These are phyloP conservation scores for Setaria viridis DNA, from an alignment of 202 grass and related monocot species.

Conservation along the genomic window DNA sequence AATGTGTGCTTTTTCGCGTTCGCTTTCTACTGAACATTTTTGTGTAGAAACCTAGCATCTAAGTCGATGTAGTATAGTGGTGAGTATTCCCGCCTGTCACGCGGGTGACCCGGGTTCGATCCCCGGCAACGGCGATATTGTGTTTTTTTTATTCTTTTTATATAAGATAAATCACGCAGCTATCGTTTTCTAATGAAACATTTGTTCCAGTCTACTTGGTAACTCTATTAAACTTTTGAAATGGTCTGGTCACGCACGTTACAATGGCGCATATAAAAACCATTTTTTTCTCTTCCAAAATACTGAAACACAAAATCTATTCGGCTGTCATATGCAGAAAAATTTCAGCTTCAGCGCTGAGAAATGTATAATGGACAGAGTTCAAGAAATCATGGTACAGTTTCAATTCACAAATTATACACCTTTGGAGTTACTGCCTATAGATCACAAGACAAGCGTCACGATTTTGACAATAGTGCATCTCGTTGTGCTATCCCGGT, in stretches of 20 bases:
- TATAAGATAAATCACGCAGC: too few relatives aligned
- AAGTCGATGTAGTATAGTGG: conserved; percentile 96
- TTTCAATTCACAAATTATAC: not conserved
- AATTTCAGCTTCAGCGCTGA: not conserved
- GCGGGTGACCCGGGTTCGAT: conserved; percentile 87
- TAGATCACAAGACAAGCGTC: not conserved
- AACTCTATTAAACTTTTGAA: not conserved
- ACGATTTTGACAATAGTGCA: not conserved
- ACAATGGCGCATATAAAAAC: not conserved
- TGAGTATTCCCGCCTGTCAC: conserved; percentile 97
- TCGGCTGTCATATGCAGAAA: not conserved
- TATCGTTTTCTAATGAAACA: too few relatives aligned
- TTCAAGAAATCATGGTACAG: not conserved
- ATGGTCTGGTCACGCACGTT: not conserved
- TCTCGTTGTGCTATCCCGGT: not conserved
- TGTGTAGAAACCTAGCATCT: not conserved
- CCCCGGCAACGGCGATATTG: conserved; percentile 82
- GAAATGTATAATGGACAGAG: not conserved
- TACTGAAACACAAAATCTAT: not conserved
- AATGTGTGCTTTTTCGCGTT: too few relatives aligned
- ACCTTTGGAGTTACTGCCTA: not conserved
- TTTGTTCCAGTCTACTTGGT: too few relatives aligned
- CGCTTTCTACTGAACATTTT: too few relatives aligned
- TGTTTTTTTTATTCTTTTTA: too few relatives aligned
- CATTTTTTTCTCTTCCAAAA: not conserved